Base-by-base conservation (phyloP, 2,329 filamentous ascomycete species). In the Epichloe elymi region DNA sequence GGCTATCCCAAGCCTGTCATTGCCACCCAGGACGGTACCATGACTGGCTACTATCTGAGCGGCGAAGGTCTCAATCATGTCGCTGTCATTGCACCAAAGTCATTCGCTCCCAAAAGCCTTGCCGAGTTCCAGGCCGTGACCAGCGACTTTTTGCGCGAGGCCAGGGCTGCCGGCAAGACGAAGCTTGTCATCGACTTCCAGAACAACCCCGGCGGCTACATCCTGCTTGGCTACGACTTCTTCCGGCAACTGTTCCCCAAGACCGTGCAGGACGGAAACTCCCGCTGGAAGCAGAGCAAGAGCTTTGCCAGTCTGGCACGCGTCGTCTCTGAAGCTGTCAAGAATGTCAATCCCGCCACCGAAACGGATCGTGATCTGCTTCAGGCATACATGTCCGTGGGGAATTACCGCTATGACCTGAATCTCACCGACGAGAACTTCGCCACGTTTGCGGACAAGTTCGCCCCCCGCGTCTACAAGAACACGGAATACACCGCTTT, bases 181-280 rank as follows among this genome's bases (percentile, higher is more conserved):
- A 79, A 78, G 61, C 71, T 83, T 0, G 73, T 83, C 11, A 67
- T 84, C 33, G 57, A 58, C 44, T 49, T 57, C 33, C 57, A 58
- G 41, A 51, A 35, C 45, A 83, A 83, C 56, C 74, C 72, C 2
- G 80, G 80, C 41, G 80, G 80, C 23, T 72, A 70, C 14, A 75
- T 83, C 43, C 60, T 80, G 7, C 71, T 76, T n/a, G 80, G 76
- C 15, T 80, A 79, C 56, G 79, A 82, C 58, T 69, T 84, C 26
- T 82, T 83, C 66, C 75, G 76, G 49, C 66, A 75, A 60, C 67
- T 81, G 0, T 76, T 78, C 52, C 60, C 61, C 3, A n/a, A 49
- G 3, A 70, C 76, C 48, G 30, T 45, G 38, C 45, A 54, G 20
- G 55, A 55, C 68, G 74, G 55, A 56, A 69, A 56, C 59, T 67